A percentile compares a stretch with the other conserved stretches of the same genome.
Evolutionary conservation across 441 rosid genomes (phyloP).

Genomic region (Codiaeum variegatum): DNA sequence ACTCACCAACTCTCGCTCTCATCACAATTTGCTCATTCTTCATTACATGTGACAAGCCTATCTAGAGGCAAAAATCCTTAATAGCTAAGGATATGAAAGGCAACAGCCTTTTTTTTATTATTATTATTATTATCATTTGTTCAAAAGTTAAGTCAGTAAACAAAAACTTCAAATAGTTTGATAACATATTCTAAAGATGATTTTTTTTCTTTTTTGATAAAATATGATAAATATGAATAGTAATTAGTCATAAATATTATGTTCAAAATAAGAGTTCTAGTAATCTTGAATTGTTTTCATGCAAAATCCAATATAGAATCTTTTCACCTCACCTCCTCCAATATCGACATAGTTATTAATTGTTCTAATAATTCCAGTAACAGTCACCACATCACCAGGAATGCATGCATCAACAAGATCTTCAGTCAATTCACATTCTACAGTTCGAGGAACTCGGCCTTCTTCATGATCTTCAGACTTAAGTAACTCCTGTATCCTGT

Average conservation of each 20-base stretch:
- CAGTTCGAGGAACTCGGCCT: conserved; percentile 97
- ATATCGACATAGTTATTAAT: conserved; percentile 87
- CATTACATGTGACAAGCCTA: too few relatives aligned
- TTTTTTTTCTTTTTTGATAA: too few relatives aligned
- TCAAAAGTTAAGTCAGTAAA: too few relatives aligned
- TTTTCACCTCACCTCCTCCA: conserved; percentile 73
- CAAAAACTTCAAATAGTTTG: conserved; percentile 15
- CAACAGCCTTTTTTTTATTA: too few relatives aligned
- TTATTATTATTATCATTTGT: too few relatives aligned
- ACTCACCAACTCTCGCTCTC: too few relatives aligned
- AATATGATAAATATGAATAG: not conserved
- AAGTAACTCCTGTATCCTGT: conserved; percentile 78
- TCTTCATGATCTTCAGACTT: conserved; percentile 91
- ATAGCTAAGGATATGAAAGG: too few relatives aligned
- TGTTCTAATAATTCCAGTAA: conserved; percentile 86
- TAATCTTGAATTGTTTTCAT: not conserved
- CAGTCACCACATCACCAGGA: conserved; percentile 98
- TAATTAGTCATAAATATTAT: not conserved
- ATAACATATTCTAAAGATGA: not conserved
- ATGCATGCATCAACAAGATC: conserved; percentile 91
- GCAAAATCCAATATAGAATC: conserved; percentile 11
- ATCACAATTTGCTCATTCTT: too few relatives aligned
- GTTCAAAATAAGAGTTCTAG: not conserved
- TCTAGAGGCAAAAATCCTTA: too few relatives aligned
- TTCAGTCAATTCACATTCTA: conserved; percentile 91